Evolutionary conservation across 2,329 filamentous ascomycete genomes (phyloP).

Genomic region (Aspergillus sp.): DNA sequence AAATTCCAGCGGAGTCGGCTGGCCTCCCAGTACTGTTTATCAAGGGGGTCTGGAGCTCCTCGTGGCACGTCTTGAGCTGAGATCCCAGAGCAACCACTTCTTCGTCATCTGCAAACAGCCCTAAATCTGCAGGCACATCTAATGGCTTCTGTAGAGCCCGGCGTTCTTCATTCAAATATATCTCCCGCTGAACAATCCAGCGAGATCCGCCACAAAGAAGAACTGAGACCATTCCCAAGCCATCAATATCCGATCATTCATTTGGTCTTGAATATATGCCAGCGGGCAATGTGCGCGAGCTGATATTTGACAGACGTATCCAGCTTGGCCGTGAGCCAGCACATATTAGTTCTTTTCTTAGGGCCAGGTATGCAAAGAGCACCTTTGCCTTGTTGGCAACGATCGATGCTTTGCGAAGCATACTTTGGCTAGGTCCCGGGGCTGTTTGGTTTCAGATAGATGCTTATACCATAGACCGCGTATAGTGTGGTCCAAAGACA

Average conservation of each 20-base stretch:
- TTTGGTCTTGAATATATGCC: background rate
- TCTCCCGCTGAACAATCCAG: background rate
- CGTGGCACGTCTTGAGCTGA: background rate
- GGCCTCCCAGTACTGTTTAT: background rate
- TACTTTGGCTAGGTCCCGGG: background rate
- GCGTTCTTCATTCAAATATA: background rate
- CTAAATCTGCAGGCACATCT: background rate
- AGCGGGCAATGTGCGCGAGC: background rate
- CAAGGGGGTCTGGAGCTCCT: background rate
- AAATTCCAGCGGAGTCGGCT: background rate
- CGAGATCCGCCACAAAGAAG: background rate
- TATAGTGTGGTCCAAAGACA: too few relatives aligned
- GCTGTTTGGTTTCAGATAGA: background rate
- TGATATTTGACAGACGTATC: background rate
- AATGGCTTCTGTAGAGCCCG: background rate
- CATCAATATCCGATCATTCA: background rate
- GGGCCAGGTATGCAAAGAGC: background rate
- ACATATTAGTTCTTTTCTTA: background rate
- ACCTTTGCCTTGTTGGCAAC: background rate
- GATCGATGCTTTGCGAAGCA: background rate
- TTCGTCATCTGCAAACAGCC: background rate
- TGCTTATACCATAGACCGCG: too few relatives aligned
- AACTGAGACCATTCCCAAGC: background rate
- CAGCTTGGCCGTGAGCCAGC: background rate
- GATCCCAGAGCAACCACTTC: background rate